Conservation (phyloP, 371 early-diverging fungal genomes). For the Rhizomucor miehei region DNA sequence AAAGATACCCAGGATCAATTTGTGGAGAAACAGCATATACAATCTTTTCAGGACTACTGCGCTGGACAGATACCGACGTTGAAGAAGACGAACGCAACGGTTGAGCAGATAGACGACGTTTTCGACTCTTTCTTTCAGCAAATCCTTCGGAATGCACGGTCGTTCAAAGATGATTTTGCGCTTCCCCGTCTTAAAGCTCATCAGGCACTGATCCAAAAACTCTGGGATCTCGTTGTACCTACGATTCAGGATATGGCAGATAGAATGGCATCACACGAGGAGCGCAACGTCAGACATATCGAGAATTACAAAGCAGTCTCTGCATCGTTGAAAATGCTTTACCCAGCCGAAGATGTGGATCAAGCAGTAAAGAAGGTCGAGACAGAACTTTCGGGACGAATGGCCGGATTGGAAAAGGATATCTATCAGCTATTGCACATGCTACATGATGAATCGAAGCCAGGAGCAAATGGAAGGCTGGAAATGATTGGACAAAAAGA, state of each 20-base stretch:
- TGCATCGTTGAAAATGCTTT: slow-evolving; percentile 16
- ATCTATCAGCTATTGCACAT: slow-evolving; percentile 1
- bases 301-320: slow-evolving; percentile 25
- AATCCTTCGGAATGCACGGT: slow-evolving; percentile 10
- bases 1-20: slow-evolving; percentile 29
- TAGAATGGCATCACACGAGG: slow-evolving; percentile 26
- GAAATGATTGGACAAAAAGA: slow-evolving; percentile 66
- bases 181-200: slow-evolving; percentile 23
- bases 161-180: slow-evolving; percentile 29
- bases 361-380: slow-evolving; percentile 16
- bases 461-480: slow-evolving; percentile 51
- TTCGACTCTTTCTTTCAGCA: slow-evolving; percentile 49
- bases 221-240: slow-evolving; percentile 38
- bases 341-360: slow-evolving; percentile 22
- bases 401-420: slow-evolving; percentile 48
- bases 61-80: slow-evolving; percentile 1
- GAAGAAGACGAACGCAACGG: slow-evolving; percentile 12
- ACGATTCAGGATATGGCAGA: slow-evolving; percentile 41
- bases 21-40: slow-evolving; percentile 22
- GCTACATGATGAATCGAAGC: slow-evolving; percentile 28
- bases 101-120: slow-evolving; percentile 53
- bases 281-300: slow-evolving; percentile 14
- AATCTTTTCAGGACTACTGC: slow-evolving; percentile 36
- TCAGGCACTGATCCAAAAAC: slow-evolving; percentile 22
- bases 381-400: slow-evolving; percentile 10